Evolutionary conservation across 805 yeast species (phyloP).

Genomic region (Ogataea methanolica): DNA sequence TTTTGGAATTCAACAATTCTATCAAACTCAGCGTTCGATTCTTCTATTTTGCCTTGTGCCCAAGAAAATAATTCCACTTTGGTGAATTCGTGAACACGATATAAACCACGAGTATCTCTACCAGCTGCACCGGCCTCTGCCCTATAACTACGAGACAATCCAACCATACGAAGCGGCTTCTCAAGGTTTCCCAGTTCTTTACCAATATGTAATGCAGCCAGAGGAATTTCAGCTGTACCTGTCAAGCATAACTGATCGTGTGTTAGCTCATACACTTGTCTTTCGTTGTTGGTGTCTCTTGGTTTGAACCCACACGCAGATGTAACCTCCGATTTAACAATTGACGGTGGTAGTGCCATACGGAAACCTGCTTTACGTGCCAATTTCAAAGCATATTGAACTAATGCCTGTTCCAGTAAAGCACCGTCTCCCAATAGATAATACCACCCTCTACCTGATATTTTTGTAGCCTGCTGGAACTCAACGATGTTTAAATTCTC

Average conservation of each 20-base stretch:
- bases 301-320: slow-evolving; percentile 95
- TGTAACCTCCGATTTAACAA: slow-evolving; percentile 72
- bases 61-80: slow-evolving; percentile 89
- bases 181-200: slow-evolving; percentile 23
- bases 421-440: slow-evolving; percentile 85
- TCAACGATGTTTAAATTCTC: slow-evolving; percentile 63
- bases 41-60: slow-evolving; percentile 35
- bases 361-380: slow-evolving; percentile 68
- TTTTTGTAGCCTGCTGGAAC: slow-evolving; percentile 62
- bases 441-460: slow-evolving; percentile 87
- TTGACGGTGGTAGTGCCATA: slow-evolving; percentile 78
- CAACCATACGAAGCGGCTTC: slow-evolving; percentile 62
- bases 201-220: slow-evolving; percentile 74
- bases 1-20: slow-evolving; percentile 61
- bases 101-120: slow-evolving; percentile 83
- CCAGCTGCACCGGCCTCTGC: slow-evolving; percentile 99
- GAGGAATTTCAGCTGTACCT: slow-evolving; percentile 94
- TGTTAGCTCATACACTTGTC: slow-evolving; percentile 69
- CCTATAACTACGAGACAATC: slow-evolving; percentile 80
- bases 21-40: slow-evolving; percentile 50
- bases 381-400: slow-evolving; percentile 66
- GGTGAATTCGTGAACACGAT: slow-evolving; percentile 93
- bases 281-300: slow-evolving; percentile 79
- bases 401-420: slow-evolving; percentile 79
- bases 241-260: slow-evolving; percentile 56